Base-by-base conservation (phyloP, 805 yeast genomes). In the Metschnikowia cerradonensis region DNA sequence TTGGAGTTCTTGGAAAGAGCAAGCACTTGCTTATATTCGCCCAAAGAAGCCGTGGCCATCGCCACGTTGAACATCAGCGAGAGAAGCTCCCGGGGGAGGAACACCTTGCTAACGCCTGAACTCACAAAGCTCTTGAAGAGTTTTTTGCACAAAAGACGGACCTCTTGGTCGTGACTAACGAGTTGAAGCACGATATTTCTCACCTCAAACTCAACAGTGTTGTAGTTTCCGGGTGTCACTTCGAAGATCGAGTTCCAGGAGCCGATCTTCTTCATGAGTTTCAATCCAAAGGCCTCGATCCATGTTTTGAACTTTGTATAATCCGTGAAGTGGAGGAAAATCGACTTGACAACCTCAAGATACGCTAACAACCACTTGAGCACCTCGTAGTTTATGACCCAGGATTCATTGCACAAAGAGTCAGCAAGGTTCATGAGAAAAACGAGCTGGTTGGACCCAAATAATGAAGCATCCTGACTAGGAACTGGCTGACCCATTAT, bases 11-110 rank as follows among this genome's bases (percentile, higher is more conserved):
- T 81, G 11, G 76, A 78, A 17, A 84, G 62, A 32, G 79, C 80
- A 33, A 77, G 65, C 5, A 83, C 66, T 56, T 79, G 83, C 63
- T 85, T 85, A 75, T 83, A 85, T 35, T 81, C 83, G 55, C 80
- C 78, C 46, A 67, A 65, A 35, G 68, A 67, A 39, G 70, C 66
- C 5, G 66, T 65, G 30, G 66, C 62, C 33, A 81, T 67, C 3
- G 73, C 64, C 10, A 76, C 65, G 11, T 74, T 68, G 46, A 84
- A 66, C 5, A 75, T 67, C 26, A 79, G 68, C 7, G 73, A 66
- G 15, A 81, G 60, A 17, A 85, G 55, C 53, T 77, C 81, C 45
- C 68, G 69, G 2, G 90, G 88, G 7, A 63, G 61, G 37, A 83
- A 71, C 0, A 77, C 62, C 19, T 71, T 60, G 35, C 74, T 67